Evolutionary conservation across 352 stramenopile species (phyloP).

Genomic region (Pythium coloratum): DNA sequence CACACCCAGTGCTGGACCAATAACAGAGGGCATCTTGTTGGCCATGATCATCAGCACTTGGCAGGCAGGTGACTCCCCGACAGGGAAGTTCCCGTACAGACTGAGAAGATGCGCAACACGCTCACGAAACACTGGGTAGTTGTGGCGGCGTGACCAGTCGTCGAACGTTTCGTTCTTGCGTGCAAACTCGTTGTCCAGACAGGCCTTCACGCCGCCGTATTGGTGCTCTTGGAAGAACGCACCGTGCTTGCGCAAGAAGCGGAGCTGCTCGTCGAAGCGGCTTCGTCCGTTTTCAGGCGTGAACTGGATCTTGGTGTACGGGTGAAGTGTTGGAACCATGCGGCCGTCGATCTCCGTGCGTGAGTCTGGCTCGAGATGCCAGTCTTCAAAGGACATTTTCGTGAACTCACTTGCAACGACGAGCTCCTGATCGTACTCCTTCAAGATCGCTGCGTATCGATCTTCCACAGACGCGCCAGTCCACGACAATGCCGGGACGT

Average conservation of each 20-base stretch:
- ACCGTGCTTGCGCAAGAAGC: slow-evolving; percentile 1
- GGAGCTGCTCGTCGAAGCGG: slow-evolving; percentile 5
- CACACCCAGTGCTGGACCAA: not conserved
- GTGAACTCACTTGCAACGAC: slow-evolving; percentile 9
- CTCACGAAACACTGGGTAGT: not conserved
- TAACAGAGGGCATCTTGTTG: slow-evolving; percentile 20
- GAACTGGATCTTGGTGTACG: not conserved
- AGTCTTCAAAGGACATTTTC: slow-evolving; percentile 1
- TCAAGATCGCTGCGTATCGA: slow-evolving; percentile 2
- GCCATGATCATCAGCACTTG: slow-evolving; percentile 19
- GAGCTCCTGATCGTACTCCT: slow-evolving; percentile 11
- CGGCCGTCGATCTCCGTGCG: not conserved
- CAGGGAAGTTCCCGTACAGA: slow-evolving; percentile 13
- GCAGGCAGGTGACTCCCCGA: slow-evolving; percentile 9
- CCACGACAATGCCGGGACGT: slow-evolving; percentile 16
- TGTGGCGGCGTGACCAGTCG: not conserved
- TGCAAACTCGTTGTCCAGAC: slow-evolving; percentile 3
- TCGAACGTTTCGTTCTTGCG: slow-evolving; percentile 6
- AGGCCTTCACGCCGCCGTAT: slow-evolving; percentile 8
- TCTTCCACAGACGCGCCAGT: not conserved
- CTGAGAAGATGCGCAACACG: not conserved
- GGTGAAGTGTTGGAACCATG: not conserved
- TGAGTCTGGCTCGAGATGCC: not conserved
- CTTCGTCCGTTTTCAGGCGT: not conserved
- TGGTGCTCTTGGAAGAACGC: slow-evolving; percentile 6